Base-by-base conservation (phyloP, 2,329 filamentous ascomycete genomes). In the Sporothrix brunneoviolacea region DNA sequence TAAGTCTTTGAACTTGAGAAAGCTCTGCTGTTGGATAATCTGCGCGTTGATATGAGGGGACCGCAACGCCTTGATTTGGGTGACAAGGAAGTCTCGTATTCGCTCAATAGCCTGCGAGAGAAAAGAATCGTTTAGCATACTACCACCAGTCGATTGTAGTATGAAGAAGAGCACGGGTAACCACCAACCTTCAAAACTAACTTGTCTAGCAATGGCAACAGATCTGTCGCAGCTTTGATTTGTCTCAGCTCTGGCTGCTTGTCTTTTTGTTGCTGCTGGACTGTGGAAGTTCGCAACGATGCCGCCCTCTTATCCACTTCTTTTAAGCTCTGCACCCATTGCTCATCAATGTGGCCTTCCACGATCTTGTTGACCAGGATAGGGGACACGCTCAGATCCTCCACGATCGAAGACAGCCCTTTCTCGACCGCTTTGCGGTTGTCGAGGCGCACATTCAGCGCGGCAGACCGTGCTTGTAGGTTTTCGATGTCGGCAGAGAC, bases 1-100 rank as follows among this genome's bases (percentile, higher is more conserved):
- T 0, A 96, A 72, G 30, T 95, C 90, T 65, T 88, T 95, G 70
- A 90, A 95, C 59, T 81, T 84, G 43, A 96, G 72, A 59, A 98
- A 90, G 53, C 85, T 87, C 63, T 95, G 88, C 61, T 96, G 90
- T 64, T 98, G 93, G 43, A 98, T 91, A 51, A 97, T 86, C 64
- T 98, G 93, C 3, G 91, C 90, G 65, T 98, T 97, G 65, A 97
- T 95, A 61, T 91, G 93, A 13, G 93, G 93, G 22, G 91, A 95
- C 51, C 93, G 82, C 47, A 98, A 73, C 4, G 91, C 88, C 67
- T 95, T 95, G 65, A 98, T 93, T 65, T 97, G 91, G 15, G 88
- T 80, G 12, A 98, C 93, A 33, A 98, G 76, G 62, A 95, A 94
- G 66, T 98, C 93, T 52, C 94, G 80, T 65, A 97, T 95, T 51